Conservation (phyloP, 805 yeast genomes). For the Nakazawaea ernobii region DNA sequence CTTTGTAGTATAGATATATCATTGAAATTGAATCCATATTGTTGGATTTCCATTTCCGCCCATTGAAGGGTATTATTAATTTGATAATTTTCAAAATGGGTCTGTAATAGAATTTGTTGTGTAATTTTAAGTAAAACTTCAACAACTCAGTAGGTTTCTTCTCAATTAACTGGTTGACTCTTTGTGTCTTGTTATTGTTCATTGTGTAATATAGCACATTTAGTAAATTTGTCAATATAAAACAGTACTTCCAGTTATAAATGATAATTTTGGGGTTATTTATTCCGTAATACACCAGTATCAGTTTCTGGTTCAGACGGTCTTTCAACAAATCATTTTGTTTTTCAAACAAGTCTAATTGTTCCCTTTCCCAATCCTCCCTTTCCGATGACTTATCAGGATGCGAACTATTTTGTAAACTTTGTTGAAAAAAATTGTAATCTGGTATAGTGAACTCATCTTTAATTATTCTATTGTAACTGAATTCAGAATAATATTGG, state of each 20-base stretch:
- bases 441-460: slow-evolving; percentile 22
- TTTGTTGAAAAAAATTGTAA: slow-evolving; percentile 32
- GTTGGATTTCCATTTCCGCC: slow-evolving; percentile 87
- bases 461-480: slow-evolving; percentile 12
- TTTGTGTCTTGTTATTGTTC: slow-evolving; percentile 59
- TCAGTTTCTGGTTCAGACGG: slow-evolving; percentile 21
- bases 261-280: slow-evolving; percentile 15
- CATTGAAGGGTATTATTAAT: slow-evolving; percentile 82
- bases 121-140: slow-evolving; percentile 51
- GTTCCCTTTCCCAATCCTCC: background rate
- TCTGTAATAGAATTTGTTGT: slow-evolving; percentile 54
- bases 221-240: slow-evolving; percentile 45
- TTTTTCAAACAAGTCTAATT: slow-evolving; percentile 25
- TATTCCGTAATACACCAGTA: slow-evolving; percentile 10
- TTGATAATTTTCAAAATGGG: slow-evolving; percentile 73
- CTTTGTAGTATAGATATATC: slow-evolving; percentile 69
- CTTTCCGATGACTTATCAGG: slow-evolving; percentile 8
- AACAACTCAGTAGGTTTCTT: slow-evolving; percentile 58
- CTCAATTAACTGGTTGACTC: slow-evolving; percentile 60
- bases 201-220: slow-evolving; percentile 52
- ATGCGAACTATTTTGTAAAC: slow-evolving; percentile 19
- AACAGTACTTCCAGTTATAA: slow-evolving; percentile 34
- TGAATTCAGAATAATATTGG: slow-evolving; percentile 7
- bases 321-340: slow-evolving; percentile 22
- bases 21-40: slow-evolving; percentile 93